These are phyloP conservation scores for Pseudogymnoascus sp. DNA, from an alignment of 2,329 filamentous ascomycete genomes.

Conservation along the genomic window DNA sequence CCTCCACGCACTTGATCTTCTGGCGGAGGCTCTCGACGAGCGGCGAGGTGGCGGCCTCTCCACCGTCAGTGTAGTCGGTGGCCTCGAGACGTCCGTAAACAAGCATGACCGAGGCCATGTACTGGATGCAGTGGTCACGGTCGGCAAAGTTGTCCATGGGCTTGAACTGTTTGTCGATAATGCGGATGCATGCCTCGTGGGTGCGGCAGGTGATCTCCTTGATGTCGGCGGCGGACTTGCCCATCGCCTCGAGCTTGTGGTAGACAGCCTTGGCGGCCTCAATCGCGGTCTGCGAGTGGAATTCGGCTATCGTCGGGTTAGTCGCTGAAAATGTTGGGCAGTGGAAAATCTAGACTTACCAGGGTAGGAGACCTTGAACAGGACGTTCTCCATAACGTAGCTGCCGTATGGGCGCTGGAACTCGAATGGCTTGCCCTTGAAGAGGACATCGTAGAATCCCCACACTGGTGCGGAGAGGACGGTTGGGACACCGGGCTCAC, in stretches of 20 bases:
- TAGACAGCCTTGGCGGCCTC: conserved; percentile 88
- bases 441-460: conserved; percentile 98
- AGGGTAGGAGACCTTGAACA: conserved; percentile 99
- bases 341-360: conserved; percentile 43
- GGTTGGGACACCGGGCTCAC: conserved; percentile 83
- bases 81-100: conserved; percentile 89
- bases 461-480: conserved; percentile 87
- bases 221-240: conserved; percentile 90
- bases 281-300: conserved; percentile 97
- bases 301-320: conserved; percentile 57
- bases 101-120: conserved; percentile 97
- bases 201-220: conserved; percentile 89
- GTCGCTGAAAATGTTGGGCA: conserved; percentile 9
- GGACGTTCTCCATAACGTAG: conserved; percentile 99
- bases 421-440: conserved; percentile 90
- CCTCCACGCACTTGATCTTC: conserved; percentile 94
- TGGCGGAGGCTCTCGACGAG: conserved; percentile 86
- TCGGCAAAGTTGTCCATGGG: conserved; percentile 99
- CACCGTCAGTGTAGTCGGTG: conserved; percentile 85
- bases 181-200: conserved; percentile 95
- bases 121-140: conserved; percentile 98
- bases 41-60: conserved; percentile 81
- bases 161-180: conserved; percentile 99
- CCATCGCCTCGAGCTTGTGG: conserved; percentile 70
- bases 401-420: conserved; percentile 95